Evolutionary conservation across 2,329 filamentous ascomycete species (phyloP), one percentile per base, ranked within the genome.

Genomic region (Phyllosticta citrichinensis): DNA sequence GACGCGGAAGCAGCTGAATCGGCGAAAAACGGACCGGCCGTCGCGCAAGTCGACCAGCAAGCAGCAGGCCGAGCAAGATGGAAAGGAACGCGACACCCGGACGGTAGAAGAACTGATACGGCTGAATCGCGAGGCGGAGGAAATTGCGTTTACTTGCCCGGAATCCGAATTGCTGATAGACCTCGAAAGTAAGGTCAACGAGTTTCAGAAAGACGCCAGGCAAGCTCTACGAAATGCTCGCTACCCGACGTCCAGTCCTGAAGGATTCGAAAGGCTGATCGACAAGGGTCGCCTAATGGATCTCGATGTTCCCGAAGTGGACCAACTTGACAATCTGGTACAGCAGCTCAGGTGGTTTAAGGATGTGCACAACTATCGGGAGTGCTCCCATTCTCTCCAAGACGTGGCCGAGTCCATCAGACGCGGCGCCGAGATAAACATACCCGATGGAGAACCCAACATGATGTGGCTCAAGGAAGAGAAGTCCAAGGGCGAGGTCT

Each of bases 1-100:
- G 69, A 92, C 94, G 62, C 89, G 94, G 67, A 99, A 99, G 78
- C 93, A 97, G 77, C 93, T 97, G 75, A 96, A 95, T 70, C 88
- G 94, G 64, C 90, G 93, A 64, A 97, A 97, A 76, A 96, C 88
- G 73, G 93, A 97, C 69, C 94, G 91, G 70, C 84, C 83, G 53
- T 94, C 88, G 85, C 88, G 91, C 65, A 87, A 84, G 68, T 83
- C 86, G 60, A 83, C 83, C 67, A 81, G 86, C 57, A 93, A 88
- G 73, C 66, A 69, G 20, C 87, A 86, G 57, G 84, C 88, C 60
- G 92, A 97, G 69, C 81, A 88, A 67, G 94, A 96, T 74, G 90
- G 97, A 71, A 83, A 84, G 64, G 87, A 89, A 69, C 86, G 86
- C 66, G 92, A 97, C 72, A 81, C 91, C 67, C 90, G 94, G 67